These are phyloP conservation scores for Pelomyxa schiedti DNA, from an alignment of 78 protist genomes.

Conservation along the genomic window DNA sequence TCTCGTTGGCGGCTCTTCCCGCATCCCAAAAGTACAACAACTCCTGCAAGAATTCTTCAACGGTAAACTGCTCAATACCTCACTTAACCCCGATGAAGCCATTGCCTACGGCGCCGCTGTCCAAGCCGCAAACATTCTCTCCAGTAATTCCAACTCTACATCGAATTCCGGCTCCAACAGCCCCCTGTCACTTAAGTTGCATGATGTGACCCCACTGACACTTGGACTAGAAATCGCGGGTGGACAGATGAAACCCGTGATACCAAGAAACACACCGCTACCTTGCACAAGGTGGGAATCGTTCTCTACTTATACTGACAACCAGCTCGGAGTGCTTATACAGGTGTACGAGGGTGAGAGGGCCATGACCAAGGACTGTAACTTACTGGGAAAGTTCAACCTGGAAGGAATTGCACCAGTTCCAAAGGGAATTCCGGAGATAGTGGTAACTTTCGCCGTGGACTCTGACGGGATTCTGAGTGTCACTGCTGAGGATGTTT, in stretches of 20 bases:
- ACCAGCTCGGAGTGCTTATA: constrained; percentile 81
- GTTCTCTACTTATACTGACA: constrained; percentile 92
- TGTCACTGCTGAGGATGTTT: constrained; percentile 88
- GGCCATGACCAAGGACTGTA: constrained; percentile 66
- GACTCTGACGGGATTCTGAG: constrained; percentile 90
- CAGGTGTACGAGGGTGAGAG: constrained; percentile 86
- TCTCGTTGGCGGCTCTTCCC: constrained; percentile 98
- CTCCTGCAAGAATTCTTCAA: constrained; percentile 90
- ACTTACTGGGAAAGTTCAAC: constrained; percentile 88
- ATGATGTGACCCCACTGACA: constrained; percentile 95
- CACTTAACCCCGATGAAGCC: constrained; percentile 99
- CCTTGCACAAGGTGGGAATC: constrained; percentile 90
- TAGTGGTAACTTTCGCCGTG: constrained; percentile 92
- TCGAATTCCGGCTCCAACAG: too few species aligned
- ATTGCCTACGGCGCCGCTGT: constrained; percentile 99
- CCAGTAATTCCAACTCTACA: too few species aligned
- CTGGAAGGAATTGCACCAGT: constrained; percentile 91
- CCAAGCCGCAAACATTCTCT: too few species aligned
- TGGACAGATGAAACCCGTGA: constrained; percentile 94
- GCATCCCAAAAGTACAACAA: constrained; percentile 96
- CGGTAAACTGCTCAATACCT: constrained; percentile 94
- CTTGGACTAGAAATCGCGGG: constrained; percentile 98
- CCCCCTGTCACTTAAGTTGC: too few species aligned
- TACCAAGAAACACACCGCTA: constrained; percentile 96
- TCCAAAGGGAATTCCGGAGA: constrained; percentile 94